Base-by-base conservation (phyloP, 345 rosid genomes). In the Erucastrum elatum region DNA sequence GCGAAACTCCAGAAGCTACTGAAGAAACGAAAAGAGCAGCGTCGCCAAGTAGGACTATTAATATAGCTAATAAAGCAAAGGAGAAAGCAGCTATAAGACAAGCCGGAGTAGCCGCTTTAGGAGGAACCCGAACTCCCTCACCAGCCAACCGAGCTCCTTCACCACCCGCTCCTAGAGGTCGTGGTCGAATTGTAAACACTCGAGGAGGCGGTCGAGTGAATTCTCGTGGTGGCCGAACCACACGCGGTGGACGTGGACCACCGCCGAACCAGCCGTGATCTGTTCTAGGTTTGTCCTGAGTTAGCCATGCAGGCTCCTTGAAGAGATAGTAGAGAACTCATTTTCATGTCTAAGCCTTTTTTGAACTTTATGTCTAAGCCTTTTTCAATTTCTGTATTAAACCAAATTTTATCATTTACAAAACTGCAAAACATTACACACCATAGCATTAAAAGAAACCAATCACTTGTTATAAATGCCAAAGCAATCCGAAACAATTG, bases 61-160 rank as follows among this genome's bases (percentile, higher is more conserved):
- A 90, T 53, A 85, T 83, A 83, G 68, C 80, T 31, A 87, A 84
- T 63, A 80, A 93, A 80, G 99, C 94, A 0, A 83, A 77, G 75
- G 84, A 80, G 80, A 80, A 86, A 21, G 85, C 94, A 17, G 72
- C 81, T 82, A 56, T 75, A 61, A 85, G 98, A 84, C 89, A 80
- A 84, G 90, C 87, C 6, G 80, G 77, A 33, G 68, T 41, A 60
- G 81, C 80, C 9, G 34, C 82, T 65, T 15, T 87, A 25, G 71
- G 77, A 8, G 78, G 80, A 17, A 81, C 89, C 64, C 65, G 80
- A 70, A 73, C 84, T 34, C 66, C 88, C 34, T 35, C 84, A 11
- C 71, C 83, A 3, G 75, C 80, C 17, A 77, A 87, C 63, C 69
- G 80, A 44, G 77, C 84, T 34, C 66, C 89, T 46, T 41, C 83